Evolutionary conservation across 345 rosid species (phyloP).

Genomic region (Citrus medica): DNA sequence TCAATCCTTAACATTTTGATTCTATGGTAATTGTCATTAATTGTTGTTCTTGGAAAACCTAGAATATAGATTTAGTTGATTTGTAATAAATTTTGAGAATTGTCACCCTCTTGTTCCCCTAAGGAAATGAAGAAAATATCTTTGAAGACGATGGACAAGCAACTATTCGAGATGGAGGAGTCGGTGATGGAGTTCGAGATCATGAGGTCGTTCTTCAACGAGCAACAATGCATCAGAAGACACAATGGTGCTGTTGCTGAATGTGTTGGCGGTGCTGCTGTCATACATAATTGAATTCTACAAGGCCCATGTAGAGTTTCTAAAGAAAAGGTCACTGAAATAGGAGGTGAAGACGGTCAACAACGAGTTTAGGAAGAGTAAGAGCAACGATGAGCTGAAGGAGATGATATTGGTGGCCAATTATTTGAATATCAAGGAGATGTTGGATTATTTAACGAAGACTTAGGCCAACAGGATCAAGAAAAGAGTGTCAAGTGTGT

Average conservation of each 20-base stretch:
- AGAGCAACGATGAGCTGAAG: conserved; percentile 17
- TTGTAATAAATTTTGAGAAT: not conserved
- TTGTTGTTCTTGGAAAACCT: no score
- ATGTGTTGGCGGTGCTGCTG: conserved; percentile 13
- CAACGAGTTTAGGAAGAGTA: not conserved
- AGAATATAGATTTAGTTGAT: no score
- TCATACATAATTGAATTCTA: conserved; percentile 18
- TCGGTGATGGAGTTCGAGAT: conserved; percentile 24
- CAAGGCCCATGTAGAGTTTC: conserved; percentile 16
- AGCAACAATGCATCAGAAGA: not conserved
- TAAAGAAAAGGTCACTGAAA: not conserved
- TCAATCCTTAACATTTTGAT: no score
- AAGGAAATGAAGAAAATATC: not conserved
- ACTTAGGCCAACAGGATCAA: conserved; percentile 15
- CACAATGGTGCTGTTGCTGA: conserved; percentile 21
- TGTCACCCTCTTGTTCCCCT: not conserved
- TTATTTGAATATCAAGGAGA: conserved; percentile 30
- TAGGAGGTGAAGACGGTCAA: conserved; percentile 6
- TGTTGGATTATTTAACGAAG: conserved; percentile 27
- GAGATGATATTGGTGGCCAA: conserved; percentile 32
- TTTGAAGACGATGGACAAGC: conserved; percentile 18
- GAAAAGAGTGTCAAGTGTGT: no score
- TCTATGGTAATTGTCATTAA: no score
- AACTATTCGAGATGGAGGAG: conserved; percentile 20
- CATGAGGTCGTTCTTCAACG: not conserved